Base-by-base conservation (phyloP, 1,284 basidiomycete species). In the Ceratobasidium sp. region DNA sequence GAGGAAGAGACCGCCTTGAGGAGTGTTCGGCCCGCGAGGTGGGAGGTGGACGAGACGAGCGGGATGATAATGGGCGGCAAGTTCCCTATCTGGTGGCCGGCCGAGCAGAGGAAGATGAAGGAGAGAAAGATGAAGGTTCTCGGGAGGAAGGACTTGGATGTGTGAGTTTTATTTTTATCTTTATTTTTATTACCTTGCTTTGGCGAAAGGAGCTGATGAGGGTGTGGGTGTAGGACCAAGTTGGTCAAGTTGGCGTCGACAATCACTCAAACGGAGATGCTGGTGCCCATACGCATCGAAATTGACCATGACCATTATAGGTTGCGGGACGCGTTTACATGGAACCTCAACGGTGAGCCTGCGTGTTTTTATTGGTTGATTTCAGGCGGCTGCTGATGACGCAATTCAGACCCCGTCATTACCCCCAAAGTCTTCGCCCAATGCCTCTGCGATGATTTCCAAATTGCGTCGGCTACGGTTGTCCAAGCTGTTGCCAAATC, bases 301-400 rank as follows among this genome's bases (percentile, higher is more conserved):
- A 92, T 99, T 82, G 98, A 99, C 81, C 92, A 97, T 75, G 89
- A 90, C 69, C 94, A 95, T 83, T 93, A 94, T 83, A 95, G 94
- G 85, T 91, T 99, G 88, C 91, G 96, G 52, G 97, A 99, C 84
- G 97, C 97, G 0, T 98, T 99, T 84, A 91, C 97, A 48, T 99
- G 97, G 97, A 98, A 99, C 83, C 86, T 97, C 71, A 93, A 94
- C 81, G 96, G 96, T 96, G 78, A 71, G 90, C 85, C 15, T 1
- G 10, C 1, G 20, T 17, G 54, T 42, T 65, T 50, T 61, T 78
- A 48, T 52, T 66, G 46, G 40, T 44, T 15, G 23, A 17, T 66
- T 77, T 48, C 56, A 46, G 48, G 62, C 68, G 44, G 50, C 78
- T 78, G 77, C 64, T 64, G 70, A 46, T 78, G 26, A 75, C 40